phyloP scores from a whole-genome alignment of 108 stramenopile species.

The Skeletonema grethae region DNA sequence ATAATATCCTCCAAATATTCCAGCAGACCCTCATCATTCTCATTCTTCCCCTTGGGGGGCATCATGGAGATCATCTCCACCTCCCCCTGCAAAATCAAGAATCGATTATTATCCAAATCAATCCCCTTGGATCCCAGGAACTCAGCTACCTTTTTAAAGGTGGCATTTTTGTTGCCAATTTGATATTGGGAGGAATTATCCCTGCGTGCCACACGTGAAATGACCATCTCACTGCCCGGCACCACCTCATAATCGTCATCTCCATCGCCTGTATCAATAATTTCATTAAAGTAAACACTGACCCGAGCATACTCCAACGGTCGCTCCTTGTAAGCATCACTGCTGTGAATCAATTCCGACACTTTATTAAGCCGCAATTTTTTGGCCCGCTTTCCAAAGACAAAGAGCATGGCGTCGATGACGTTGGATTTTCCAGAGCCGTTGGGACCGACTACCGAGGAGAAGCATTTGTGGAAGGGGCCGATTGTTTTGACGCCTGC shows the following conservation, averaged over 20 bases:
- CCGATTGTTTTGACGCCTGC: slow-evolving; percentile 89
- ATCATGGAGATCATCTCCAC: slow-evolving; percentile 99
- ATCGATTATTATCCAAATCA: slow-evolving; percentile 98
- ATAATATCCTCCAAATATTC: slow-evolving; percentile 99
- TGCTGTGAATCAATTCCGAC: slow-evolving; percentile 95
- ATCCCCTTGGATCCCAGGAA: slow-evolving; percentile 90
- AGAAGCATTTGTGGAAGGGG: slow-evolving; percentile 95
- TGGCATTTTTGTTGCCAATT: slow-evolving; percentile 83
- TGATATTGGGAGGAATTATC: slow-evolving; percentile 92
- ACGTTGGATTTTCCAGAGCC: slow-evolving; percentile 98
- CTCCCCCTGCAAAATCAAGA: slow-evolving; percentile 98
- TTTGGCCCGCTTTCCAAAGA: slow-evolving; percentile 98
- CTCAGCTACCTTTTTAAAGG: slow-evolving; percentile 87
- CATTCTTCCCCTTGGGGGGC: slow-evolving; percentile 96
- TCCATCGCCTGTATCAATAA: slow-evolving; percentile 83
- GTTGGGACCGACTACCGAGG: slow-evolving; percentile 94
- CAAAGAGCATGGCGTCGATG: slow-evolving; percentile 99
- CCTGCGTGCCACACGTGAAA: slow-evolving; percentile 84
- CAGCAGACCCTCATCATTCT: slow-evolving; percentile 96
- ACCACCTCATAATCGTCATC: slow-evolving; percentile 87
- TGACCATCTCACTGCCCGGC: slow-evolving; percentile 73
- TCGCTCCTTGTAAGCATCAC: slow-evolving; percentile 65
- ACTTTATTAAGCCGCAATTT: slow-evolving; percentile 97
- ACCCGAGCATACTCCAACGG: slow-evolving; percentile 85
- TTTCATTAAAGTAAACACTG: slow-evolving; percentile 93